Conservation (phyloP, 805 yeast species). For the Candida germanica region DNA sequence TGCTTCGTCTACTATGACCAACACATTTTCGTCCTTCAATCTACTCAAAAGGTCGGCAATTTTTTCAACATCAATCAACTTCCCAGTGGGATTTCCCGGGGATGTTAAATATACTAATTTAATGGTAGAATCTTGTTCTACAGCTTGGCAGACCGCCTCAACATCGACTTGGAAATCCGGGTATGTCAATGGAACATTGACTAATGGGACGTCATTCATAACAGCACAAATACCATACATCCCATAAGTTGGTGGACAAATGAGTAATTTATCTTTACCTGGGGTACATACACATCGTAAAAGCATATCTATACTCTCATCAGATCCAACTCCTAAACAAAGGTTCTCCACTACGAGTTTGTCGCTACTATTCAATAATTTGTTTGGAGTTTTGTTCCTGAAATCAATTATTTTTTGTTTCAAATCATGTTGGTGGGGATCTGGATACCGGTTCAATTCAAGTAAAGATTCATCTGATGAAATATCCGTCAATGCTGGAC, state of each 20-base stretch:
- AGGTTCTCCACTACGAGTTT: conserved; percentile 60
- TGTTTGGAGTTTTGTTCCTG: conserved; percentile 54
- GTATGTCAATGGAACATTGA: conserved; percentile 60
- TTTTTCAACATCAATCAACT: conserved; percentile 44
- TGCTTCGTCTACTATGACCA: conserved; percentile 91
- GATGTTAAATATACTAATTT: conserved; percentile 84
- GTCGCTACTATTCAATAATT: conserved; percentile 9
- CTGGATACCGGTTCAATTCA: conserved; percentile 89
- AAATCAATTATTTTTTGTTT: conserved; percentile 69
- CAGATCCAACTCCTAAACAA: conserved; percentile 96
- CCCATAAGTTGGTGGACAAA: conserved; percentile 95
- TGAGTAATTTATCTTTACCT: conserved; percentile 73
- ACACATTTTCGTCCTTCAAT: conserved; percentile 63
- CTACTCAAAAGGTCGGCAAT: conserved; percentile 41
- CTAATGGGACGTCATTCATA: conserved; percentile 81
- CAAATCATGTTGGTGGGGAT: conserved; percentile 84
- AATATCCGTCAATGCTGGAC: conserved; percentile 62
- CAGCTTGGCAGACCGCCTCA: conserved; percentile 48
- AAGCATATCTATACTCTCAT: conserved; percentile 87
- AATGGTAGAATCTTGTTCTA: conserved; percentile 57
- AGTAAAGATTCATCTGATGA: conserved; percentile 43
- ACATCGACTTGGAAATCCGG: conserved; percentile 58
- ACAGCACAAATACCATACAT: conserved; percentile 92
- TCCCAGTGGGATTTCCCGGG: conserved; percentile 96
- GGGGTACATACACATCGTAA: conserved; percentile 85